These are phyloP conservation scores for Cynara cardunculus DNA, from an alignment of 129 eudicot species.

Conservation along the genomic window DNA sequence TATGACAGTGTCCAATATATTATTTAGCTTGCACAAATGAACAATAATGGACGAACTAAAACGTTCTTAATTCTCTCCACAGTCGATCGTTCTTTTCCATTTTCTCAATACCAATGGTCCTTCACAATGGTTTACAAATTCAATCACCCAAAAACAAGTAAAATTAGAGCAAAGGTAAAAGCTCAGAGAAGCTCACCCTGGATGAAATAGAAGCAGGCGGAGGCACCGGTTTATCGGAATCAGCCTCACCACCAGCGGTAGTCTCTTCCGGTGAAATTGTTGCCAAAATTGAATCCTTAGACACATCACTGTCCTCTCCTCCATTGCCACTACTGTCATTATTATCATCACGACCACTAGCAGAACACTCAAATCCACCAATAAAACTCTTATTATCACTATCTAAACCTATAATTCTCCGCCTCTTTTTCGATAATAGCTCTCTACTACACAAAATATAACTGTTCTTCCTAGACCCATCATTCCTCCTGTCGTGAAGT, in stretches of 20 bases:
- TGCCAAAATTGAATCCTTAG: conserved; percentile 62
- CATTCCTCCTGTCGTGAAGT: conserved; percentile 5
- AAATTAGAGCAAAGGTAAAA: neutral
- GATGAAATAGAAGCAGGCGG: conserved; percentile 43
- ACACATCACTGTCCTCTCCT: conserved; percentile 34
- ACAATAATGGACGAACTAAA: neutral
- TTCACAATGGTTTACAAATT: neutral
- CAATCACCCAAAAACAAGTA: neutral
- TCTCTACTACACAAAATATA: conserved; percentile 40
- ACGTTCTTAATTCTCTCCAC: neutral
- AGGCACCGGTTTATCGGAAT: conserved; percentile 26
- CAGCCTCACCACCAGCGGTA: conserved; percentile 31
- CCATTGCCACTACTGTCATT: conserved; percentile 23
- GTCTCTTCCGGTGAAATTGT: conserved; percentile 41
- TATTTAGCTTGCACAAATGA: neutral
- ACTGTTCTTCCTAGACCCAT: conserved; percentile 1
- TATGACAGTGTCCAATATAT: neutral
- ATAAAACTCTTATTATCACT: conserved; percentile 20
- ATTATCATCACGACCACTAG: conserved; percentile 27
- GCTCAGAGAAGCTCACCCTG: conserved; percentile 43
- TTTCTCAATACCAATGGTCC: neutral
- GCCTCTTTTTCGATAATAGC: conserved; percentile 18
- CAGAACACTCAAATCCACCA: conserved; percentile 41
- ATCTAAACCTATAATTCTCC: conserved; percentile 16
- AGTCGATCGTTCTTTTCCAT: neutral